Percentiles rank a stretch among this genome's conserved stretches.
phyloP scores from a whole-genome alignment of 148 eudicot genomes.

The Mesembryanthemum crystallinum region DNA sequence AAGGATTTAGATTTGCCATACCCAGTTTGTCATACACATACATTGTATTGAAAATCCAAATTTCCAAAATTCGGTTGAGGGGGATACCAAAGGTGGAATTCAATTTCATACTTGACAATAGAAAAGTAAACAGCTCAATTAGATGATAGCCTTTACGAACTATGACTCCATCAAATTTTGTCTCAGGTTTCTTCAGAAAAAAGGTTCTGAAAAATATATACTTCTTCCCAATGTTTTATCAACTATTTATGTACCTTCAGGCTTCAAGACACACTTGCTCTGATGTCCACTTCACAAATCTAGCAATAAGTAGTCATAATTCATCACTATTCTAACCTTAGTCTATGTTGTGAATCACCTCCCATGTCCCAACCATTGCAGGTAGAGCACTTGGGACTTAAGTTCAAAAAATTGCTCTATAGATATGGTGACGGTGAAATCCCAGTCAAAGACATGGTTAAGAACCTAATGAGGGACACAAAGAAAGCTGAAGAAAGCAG shows the following conservation, averaged over 20 bases:
- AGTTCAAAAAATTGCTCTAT: conserved; percentile 37
- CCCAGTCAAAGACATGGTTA: conserved; percentile 48
- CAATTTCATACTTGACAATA: neutral
- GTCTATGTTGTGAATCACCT: neutral
- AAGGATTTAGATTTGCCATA: neutral
- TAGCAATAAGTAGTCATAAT: neutral
- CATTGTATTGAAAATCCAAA: neutral
- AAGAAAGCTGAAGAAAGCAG: conserved; percentile 53
- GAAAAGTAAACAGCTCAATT: neutral
- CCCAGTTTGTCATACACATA: neutral
- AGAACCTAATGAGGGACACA: conserved; percentile 57
- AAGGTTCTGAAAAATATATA: neutral
- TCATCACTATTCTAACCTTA: neutral
- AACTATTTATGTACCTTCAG: neutral
- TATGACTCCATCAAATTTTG: neutral
- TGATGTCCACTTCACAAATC: neutral
- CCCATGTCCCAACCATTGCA: conserved; percentile 10
- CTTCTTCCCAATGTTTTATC: neutral
- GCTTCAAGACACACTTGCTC: neutral
- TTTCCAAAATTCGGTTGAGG: neutral
- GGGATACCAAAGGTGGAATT: neutral
- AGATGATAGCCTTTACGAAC: neutral
- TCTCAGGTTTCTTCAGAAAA: neutral
- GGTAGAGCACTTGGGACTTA: conserved; percentile 51
- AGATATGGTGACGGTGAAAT: conserved; percentile 43